These are phyloP conservation scores for Leccinellum albellum DNA, from an alignment of 768 basidiomycete genomes.

Conservation along the genomic window DNA sequence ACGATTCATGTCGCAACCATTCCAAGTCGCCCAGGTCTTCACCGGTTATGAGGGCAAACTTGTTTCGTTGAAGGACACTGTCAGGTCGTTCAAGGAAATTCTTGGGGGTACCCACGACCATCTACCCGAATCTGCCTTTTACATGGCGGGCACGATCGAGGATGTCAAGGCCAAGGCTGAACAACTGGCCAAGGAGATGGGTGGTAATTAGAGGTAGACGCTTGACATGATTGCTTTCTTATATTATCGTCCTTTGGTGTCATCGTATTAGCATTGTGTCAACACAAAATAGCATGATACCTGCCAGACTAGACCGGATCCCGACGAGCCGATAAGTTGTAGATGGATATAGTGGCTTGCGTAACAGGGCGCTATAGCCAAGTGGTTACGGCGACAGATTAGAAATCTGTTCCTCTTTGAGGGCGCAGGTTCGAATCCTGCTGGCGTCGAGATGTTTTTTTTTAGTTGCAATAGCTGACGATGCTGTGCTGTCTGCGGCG, in stretches of 20 bases:
- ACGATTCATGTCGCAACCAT: conserved; percentile 99
- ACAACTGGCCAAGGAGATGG: conserved; percentile 94
- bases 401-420: conserved; percentile 71
- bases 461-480: too few relatives aligned
- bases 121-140: conserved; percentile 95
- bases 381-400: conserved; percentile 80
- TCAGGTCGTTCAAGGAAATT: conserved; percentile 98
- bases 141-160: conserved; percentile 97
- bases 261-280: conserved; percentile 13
- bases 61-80: conserved; percentile 92
- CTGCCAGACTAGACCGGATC: neutral
- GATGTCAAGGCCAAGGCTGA: conserved; percentile 98
- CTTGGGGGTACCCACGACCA: conserved; percentile 83
- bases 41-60: conserved; percentile 99
- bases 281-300: conserved; percentile 11
- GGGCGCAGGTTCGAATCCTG: conserved; percentile 70
- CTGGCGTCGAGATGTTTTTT: conserved; percentile 43
- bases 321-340: neutral
- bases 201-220: conserved; percentile 35
- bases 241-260: neutral
- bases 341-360: neutral
- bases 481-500: conserved; percentile 15
- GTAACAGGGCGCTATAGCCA: conserved; percentile 62
- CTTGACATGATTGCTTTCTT: conserved; percentile 9
- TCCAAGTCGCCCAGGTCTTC: conserved; percentile 99